Base-by-base conservation (phyloP, 2,329 filamentous ascomycete species). In the Aspergillus ruber region DNA sequence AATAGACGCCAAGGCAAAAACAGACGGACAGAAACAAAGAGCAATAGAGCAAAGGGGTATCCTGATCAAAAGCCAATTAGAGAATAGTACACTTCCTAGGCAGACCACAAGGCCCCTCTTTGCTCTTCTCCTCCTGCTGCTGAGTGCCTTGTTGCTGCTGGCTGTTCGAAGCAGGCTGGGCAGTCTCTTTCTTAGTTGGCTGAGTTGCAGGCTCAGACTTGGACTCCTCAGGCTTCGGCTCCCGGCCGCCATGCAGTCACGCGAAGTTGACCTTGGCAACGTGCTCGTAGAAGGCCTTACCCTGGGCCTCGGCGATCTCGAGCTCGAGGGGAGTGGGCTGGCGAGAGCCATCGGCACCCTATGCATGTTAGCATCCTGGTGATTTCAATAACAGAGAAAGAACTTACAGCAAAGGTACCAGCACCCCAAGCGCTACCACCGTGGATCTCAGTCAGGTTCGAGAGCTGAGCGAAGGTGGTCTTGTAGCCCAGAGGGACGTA, bases 401-500 rank as follows among this genome's bases (percentile, higher is more conserved):
- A 49, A 65, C 76, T 66, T 73, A 78, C 82, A 53, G 90, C 78
- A 61, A 95, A 94, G 56, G 91, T 95, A 65, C 93, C 93, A 29
- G 91, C 90, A 62, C 91, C 93, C 93, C 93, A 98, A 35, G 93
- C 79, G 51, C 80, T 83, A 52, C 93, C 93, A 63, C 93, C 93
- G 67, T 87, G 88, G 54, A 93, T 78, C 77, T 96, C 90, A 25
- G 65, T 66, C 32, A 95, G 69, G 72, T 90, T 84, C 56, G 83
- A 67, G 56, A 95, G 72, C 54, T 82, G 72, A 50, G 66, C 66
- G 66, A 95, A 96, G 43, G 82, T 74, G 61, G 84, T 87, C 73
- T 87, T 85, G 78, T 95, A 97, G 47, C 93, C 93, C 46, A 97
- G 79, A 43, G 93, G 93, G n/a, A 97, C 90, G 70, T 86, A 97